These are phyloP conservation scores for Naganishia liquefaciens DNA, from an alignment of 1,284 basidiomycete species.

Conservation along the genomic window DNA sequence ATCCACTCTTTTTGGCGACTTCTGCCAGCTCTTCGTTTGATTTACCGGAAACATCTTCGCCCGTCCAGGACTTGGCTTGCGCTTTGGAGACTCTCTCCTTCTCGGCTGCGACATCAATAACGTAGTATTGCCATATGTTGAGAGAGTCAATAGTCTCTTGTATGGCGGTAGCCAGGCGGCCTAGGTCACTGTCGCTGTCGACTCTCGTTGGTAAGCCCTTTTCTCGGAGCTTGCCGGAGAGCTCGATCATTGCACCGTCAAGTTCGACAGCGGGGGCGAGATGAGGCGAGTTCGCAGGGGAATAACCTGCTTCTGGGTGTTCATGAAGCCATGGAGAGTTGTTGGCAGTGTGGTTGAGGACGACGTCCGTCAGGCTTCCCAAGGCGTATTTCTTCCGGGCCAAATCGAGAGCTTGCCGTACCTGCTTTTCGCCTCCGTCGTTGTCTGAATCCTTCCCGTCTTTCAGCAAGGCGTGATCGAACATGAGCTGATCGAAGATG, in stretches of 20 bases:
- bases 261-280: constrained; percentile 82
- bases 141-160: constrained; percentile 63
- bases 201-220: constrained; percentile 73
- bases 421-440: constrained; percentile 58
- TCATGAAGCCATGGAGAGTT: constrained; percentile 87
- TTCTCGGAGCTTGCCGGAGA: constrained; percentile 66
- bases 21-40: constrained; percentile 68
- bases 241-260: constrained; percentile 77
- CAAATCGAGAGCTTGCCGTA: constrained; percentile 62
- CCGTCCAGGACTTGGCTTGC: constrained; percentile 61
- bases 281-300: constrained; percentile 83
- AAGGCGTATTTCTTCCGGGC: constrained; percentile 83
- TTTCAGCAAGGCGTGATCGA: constrained; percentile 72
- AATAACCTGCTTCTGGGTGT: constrained; percentile 92
- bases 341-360: constrained; percentile 91
- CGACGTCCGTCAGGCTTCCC: constrained; percentile 85
- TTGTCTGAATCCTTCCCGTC: constrained; percentile 57
- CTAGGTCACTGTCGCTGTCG: constrained; percentile 67
- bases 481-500: constrained; percentile 78
- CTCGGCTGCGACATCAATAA: constrained; percentile 69
- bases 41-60: constrained; percentile 62
- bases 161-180: constrained; percentile 66
- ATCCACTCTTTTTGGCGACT: constrained; percentile 60
- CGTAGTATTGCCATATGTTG: constrained; percentile 89
- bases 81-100: constrained; percentile 61